phyloP scores from a whole-genome alignment of 805 yeast species.

The Zygotorulaspora sp. region DNA sequence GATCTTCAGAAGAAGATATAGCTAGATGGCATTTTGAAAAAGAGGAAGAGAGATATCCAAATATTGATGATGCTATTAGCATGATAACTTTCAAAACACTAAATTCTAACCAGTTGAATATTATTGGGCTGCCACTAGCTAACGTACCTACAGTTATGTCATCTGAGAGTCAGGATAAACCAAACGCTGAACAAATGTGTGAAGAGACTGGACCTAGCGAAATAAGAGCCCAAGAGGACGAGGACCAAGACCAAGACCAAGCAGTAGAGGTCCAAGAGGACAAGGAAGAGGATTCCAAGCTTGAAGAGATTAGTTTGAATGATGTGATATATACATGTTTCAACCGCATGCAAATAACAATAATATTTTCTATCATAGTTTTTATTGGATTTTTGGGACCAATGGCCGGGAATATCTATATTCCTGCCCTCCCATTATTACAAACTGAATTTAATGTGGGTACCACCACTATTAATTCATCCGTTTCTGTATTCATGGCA shows the following conservation, averaged over 20 bases:
- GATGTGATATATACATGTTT: slow-evolving; percentile 34
- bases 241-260: neutral
- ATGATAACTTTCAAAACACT: slow-evolving; percentile 6
- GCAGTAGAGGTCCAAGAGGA: neutral
- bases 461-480: slow-evolving; percentile 46
- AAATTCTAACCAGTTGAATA: slow-evolving; percentile 3
- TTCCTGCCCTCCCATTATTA: slow-evolving; percentile 48
- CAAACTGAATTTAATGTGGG: slow-evolving; percentile 40
- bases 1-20: no score
- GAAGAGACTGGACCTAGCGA: slow-evolving; percentile 4
- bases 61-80: slow-evolving; percentile 4
- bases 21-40: neutral
- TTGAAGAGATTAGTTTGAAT: slow-evolving; percentile 5
- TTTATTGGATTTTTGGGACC: slow-evolving; percentile 54
- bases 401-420: slow-evolving; percentile 52
- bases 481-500: slow-evolving; percentile 55
- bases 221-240: slow-evolving; percentile 4
- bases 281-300: neutral
- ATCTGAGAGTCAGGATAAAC: neutral
- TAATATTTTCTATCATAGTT: slow-evolving; percentile 42
- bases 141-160: slow-evolving; percentile 8
- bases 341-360: slow-evolving; percentile 29
- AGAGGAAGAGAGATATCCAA: neutral
- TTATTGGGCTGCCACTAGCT: slow-evolving; percentile 6
- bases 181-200: neutral